These are phyloP conservation scores for Alternaria dauci DNA, from an alignment of 2,329 filamentous ascomycete species.

Conservation along the genomic window DNA sequence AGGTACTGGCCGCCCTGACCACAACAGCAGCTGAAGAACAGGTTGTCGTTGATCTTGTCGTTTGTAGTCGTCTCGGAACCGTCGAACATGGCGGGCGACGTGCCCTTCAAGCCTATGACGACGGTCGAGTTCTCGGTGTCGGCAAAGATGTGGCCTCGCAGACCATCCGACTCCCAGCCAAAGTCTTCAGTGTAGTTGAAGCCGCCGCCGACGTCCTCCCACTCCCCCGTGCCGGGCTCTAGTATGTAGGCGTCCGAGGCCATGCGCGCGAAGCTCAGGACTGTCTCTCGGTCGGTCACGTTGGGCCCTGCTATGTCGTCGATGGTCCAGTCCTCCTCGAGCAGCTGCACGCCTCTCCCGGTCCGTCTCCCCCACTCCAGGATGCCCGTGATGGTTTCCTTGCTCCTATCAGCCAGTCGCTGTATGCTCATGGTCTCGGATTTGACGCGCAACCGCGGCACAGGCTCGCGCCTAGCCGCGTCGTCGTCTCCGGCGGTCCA, in stretches of 20 bases:
- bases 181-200: conserved; percentile 91
- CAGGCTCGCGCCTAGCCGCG: conserved; percentile 49
- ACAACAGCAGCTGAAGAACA: conserved; percentile 98
- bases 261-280: conserved; percentile 87
- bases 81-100: conserved; percentile 87
- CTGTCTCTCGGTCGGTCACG: conserved; percentile 82
- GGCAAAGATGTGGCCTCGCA: conserved; percentile 91
- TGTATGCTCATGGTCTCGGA: conserved; percentile 77
- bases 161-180: conserved; percentile 88
- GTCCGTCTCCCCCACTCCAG: conserved; percentile 74
- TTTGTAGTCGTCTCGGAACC: conserved; percentile 97
- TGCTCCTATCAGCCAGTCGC: conserved; percentile 79
- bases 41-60: conserved; percentile 96
- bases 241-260: conserved; percentile 88
- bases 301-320: conserved; percentile 83
- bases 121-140: conserved; percentile 86
- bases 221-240: conserved; percentile 74
- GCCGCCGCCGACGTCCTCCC: conserved; percentile 73
- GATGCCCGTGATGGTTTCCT: conserved; percentile 78
- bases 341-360: conserved; percentile 72
- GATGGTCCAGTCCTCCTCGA: conserved; percentile 79
- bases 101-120: conserved; percentile 92
- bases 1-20: conserved; percentile 89
- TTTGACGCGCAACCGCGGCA: conserved; percentile 60
- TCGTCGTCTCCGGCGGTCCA: conserved; percentile 69